These are phyloP conservation scores for Agaricus blazei DNA, from an alignment of 768 basidiomycete genomes.

Conservation along the genomic window DNA sequence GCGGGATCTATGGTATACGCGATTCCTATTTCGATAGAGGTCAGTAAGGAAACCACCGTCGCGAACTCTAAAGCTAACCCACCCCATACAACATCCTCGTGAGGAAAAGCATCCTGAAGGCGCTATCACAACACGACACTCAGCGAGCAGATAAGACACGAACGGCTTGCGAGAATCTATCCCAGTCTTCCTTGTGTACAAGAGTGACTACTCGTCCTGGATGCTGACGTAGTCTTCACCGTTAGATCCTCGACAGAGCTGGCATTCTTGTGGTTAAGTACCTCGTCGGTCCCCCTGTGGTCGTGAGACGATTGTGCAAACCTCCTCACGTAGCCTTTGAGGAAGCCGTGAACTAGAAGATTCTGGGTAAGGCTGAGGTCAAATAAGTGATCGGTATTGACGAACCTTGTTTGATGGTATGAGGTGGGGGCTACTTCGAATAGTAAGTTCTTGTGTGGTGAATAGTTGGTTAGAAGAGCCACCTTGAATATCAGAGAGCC, in stretches of 20 bases:
- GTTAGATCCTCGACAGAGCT: not conserved
- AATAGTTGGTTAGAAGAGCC: conserved; percentile 1
- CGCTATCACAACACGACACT: not conserved
- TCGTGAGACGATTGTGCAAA: conserved; percentile 93
- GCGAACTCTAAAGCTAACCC: conserved; percentile 13
- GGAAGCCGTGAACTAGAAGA: conserved; percentile 62
- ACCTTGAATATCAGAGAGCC: conserved; percentile 94
- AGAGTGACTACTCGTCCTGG: conserved; percentile 91
- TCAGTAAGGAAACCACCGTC: not conserved
- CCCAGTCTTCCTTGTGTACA: conserved; percentile 87
- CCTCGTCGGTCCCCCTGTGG: conserved; percentile 87
- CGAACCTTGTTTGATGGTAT: conserved; percentile 63
- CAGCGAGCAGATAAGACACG: conserved; percentile 13
- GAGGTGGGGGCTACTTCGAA: conserved; percentile 67
- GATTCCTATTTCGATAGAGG: conserved; percentile 42
- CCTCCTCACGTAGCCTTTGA: conserved; percentile 86
- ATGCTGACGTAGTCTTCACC: conserved; percentile 33
- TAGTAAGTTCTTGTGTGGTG: not conserved
- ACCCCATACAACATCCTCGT: conserved; percentile 87
- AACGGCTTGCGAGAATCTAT: conserved; percentile 63
- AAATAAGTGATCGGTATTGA: not conserved
- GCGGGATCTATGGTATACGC: conserved; percentile 84
- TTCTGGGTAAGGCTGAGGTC: not conserved
- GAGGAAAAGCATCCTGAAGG: conserved; percentile 57
- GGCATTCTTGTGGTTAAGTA: conserved; percentile 17